phyloP scores from a whole-genome alignment of 441 rosid genomes.

The Isatis lusitanica region DNA sequence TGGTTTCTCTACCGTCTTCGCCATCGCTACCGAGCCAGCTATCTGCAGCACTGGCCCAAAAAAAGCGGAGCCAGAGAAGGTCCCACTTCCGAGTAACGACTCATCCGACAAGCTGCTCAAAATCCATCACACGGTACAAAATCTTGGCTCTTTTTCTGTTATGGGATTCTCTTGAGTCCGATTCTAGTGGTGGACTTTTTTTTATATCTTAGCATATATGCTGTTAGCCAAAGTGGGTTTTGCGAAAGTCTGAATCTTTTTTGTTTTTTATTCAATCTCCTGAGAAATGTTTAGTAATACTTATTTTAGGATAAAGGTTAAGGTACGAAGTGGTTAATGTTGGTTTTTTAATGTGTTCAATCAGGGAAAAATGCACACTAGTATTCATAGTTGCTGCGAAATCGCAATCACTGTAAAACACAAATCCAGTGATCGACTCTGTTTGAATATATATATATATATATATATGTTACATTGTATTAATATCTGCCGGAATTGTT shows the following conservation, averaged over 20 bases:
- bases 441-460: no score
- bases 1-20: constrained; percentile 39
- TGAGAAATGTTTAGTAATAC: not conserved
- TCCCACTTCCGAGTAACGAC: constrained; percentile 65
- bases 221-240: not conserved
- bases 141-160: constrained; percentile 3
- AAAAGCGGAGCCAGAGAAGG: constrained; percentile 32
- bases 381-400: no score
- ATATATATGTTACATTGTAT: no score
- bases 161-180: not conserved
- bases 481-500: no score
- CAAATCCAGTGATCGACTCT: no score
- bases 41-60: constrained; percentile 35
- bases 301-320: not conserved
- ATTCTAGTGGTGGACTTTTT: not conserved
- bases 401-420: no score
- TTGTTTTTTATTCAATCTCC: constrained; percentile 9
- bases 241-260: constrained; percentile 9
- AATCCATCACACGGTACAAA: constrained; percentile 65
- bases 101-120: constrained; percentile 63
- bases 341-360: no score
- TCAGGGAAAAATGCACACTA: no score
- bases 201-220: not conserved
- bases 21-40: constrained; percentile 46
- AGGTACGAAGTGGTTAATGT: no score